Base-by-base conservation (phyloP, 2,329 filamentous ascomycete species). In the Blastomyces parvus region DNA sequence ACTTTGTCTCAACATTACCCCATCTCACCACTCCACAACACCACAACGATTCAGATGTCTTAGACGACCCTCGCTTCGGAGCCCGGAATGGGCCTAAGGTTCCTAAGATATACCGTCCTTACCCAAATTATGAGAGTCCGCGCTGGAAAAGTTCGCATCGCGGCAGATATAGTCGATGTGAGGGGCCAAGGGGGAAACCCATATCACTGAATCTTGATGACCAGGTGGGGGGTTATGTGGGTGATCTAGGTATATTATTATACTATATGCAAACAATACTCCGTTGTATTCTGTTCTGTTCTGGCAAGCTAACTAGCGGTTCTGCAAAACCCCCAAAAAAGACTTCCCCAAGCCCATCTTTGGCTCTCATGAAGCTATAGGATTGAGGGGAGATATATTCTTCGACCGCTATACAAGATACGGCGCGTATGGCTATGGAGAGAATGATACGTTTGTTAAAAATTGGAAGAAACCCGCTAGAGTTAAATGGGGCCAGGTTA, bases 401-500 rank as follows among this genome's bases (percentile, higher is more conserved):
- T 88, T 85, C 69, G 87, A 89, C 72, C 79, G 87, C 46, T 83
- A 88, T 69, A 85, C 87, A 6, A 84, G 89, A 61, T 84, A 90
- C 48, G 86, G 88, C 14, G 82, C 80, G 3, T 83, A 83, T 62
- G 76, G 76, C 3, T 71, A 72, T 53, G 72, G 71, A 50, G 70
- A 74, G 44, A 70, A 70, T 19, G 69, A 74, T 2, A 60, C 67
- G 17, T 27, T 13, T 4, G 59, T 69, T 11, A 60, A 67, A 25
- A 70, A 71, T 27, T 69, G 72, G 61, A 68, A 64, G 33, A 71
- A 70, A 33, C 66, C 71, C 22, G 62, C 64, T 1, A 65, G 67
- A 1, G 67, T 75, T 7, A 63, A 72, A 33, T 91, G 88, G 86
- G 78, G 83, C 36, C 77, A 79, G 33, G 82, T 91, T 40, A 81